Percentiles rank a stretch among this genome's conserved stretches.
phyloP scores from a whole-genome alignment of 805 yeast species.

The Metschnikowia peoriensis region DNA sequence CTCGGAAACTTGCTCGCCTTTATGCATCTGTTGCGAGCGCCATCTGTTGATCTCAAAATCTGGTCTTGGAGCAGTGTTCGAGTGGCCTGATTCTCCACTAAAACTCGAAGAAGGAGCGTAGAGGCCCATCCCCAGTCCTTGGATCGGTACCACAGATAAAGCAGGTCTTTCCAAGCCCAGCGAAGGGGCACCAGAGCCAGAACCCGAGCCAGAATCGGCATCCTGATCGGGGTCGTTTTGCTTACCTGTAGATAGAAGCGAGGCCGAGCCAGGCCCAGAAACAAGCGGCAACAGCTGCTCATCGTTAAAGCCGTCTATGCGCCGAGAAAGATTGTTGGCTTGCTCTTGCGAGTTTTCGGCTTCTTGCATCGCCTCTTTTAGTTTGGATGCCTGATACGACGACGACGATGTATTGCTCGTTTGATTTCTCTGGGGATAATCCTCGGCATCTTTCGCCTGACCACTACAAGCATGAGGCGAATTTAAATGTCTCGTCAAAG shows the following conservation, averaged over 20 bases:
- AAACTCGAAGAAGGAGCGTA: slow-evolving; percentile 2
- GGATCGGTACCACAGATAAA: neutral
- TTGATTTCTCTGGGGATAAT: slow-evolving; percentile 2
- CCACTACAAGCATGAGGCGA: slow-evolving; percentile 35
- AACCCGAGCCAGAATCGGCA: too few species aligned
- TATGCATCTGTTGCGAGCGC: slow-evolving; percentile 9
- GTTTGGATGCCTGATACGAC: slow-evolving; percentile 3
- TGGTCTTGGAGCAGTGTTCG: slow-evolving; percentile 2
- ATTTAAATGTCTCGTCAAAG: slow-evolving; percentile 65
- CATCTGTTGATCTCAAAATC: slow-evolving; percentile 11
- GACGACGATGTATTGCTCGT: slow-evolving; percentile 6
- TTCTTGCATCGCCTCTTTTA: neutral
- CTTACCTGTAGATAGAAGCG: slow-evolving; percentile 7
- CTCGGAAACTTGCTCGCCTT: slow-evolving; percentile 7
- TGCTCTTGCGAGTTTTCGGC: neutral
- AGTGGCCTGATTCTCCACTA: slow-evolving; percentile 6
- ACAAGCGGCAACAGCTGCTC: slow-evolving; percentile 17
- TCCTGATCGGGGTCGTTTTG: slow-evolving; percentile 3
- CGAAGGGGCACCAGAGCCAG: slow-evolving; percentile 1
- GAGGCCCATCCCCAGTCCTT: neutral
- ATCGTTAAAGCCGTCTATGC: slow-evolving; percentile 8
- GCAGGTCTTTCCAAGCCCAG: slow-evolving; percentile 1
- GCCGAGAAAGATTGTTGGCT: neutral
- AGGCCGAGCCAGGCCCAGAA: slow-evolving; percentile 9
- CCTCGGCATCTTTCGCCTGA: neutral